A percentile compares a stretch with the other conserved stretches of the same genome.
phyloP scores from a whole-genome alignment of 2,329 filamentous ascomycete species.

The Pseudocercospora cruenta region DNA sequence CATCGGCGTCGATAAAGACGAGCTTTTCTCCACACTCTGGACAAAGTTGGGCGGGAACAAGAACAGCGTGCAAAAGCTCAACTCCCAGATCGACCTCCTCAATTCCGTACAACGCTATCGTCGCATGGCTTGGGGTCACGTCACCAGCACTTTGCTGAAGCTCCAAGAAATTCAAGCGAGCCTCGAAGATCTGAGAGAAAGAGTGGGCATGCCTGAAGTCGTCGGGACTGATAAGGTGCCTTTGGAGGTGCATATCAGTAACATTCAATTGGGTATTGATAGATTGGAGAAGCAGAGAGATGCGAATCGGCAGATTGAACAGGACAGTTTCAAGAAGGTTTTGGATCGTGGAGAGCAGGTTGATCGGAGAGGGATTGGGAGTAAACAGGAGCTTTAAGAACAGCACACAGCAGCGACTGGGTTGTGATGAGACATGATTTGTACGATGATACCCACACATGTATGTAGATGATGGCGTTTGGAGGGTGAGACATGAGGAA shows the following conservation, averaged over 20 bases:
- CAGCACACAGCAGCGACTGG: background rate
- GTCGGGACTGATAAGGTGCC: conserved; percentile 61
- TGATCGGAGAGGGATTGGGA: conserved; percentile 26
- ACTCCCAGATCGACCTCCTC: conserved; percentile 67
- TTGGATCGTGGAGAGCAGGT: conserved; percentile 27
- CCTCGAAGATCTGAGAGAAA: conserved; percentile 71
- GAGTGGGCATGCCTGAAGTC: conserved; percentile 68
- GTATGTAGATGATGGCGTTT: background rate
- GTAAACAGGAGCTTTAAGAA: conserved; percentile 22
- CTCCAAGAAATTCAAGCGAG: conserved; percentile 72
- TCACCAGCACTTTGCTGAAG: conserved; percentile 71
- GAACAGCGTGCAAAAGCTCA: conserved; percentile 62
- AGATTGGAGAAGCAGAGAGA: conserved; percentile 68
- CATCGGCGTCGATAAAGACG: conserved; percentile 62
- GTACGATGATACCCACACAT: background rate
- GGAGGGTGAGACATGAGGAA: too few species aligned
- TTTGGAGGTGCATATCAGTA: conserved; percentile 73
- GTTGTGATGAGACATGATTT: background rate
- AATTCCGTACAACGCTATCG: conserved; percentile 68
- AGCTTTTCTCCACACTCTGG: conserved; percentile 72
- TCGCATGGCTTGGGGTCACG: conserved; percentile 66
- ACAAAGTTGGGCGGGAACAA: conserved; percentile 73
- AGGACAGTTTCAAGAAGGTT: conserved; percentile 33
- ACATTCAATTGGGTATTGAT: conserved; percentile 73
- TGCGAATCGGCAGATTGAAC: conserved; percentile 43